A percentile compares a stretch with the other conserved stretches of the same genome.
Evolutionary conservation across 208 protist species (phyloP).

Genomic region (Leptomonas pyrrhocoris): DNA sequence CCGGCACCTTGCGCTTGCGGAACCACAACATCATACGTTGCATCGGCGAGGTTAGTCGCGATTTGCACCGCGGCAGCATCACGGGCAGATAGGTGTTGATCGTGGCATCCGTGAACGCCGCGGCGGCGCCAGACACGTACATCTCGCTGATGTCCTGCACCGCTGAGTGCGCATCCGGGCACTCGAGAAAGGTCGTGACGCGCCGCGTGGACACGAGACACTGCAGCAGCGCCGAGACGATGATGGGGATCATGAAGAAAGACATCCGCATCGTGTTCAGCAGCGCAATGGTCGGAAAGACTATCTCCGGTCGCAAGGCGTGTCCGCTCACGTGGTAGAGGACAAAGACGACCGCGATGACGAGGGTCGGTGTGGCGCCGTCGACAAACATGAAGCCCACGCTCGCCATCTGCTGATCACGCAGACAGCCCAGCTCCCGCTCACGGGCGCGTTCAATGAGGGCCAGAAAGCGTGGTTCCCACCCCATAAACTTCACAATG

Average conservation of each 20-base stretch:
- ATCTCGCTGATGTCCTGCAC: constrained; percentile 30
- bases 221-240: constrained; percentile 66
- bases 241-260: constrained; percentile 87
- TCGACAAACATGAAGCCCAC: constrained; percentile 64
- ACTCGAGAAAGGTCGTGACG: constrained; percentile 70
- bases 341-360: constrained; percentile 61
- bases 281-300: constrained; percentile 90
- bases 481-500: constrained; percentile 92
- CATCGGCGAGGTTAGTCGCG: constrained; percentile 10
- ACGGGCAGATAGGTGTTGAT: constrained; percentile 35
- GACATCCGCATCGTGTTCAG: constrained; percentile 91
- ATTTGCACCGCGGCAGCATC: constrained; percentile 26
- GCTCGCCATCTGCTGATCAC: constrained; percentile 37
- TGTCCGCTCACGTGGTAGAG: constrained; percentile 58
- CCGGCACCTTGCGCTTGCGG: constrained; percentile 23
- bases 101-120: constrained; percentile 35
- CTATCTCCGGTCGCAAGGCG: constrained; percentile 71
- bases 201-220: constrained; percentile 77
- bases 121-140: constrained; percentile 18
- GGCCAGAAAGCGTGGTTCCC: constrained; percentile 71
- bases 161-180: constrained; percentile 18
- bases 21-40: constrained; percentile 31
- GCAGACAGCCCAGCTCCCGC: constrained; percentile 57
- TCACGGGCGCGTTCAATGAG: constrained; percentile 46
- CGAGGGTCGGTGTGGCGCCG: constrained; percentile 59